These are phyloP conservation scores for Ilyonectria destructans DNA, from an alignment of 2,329 filamentous ascomycete species.

Conservation along the genomic window DNA sequence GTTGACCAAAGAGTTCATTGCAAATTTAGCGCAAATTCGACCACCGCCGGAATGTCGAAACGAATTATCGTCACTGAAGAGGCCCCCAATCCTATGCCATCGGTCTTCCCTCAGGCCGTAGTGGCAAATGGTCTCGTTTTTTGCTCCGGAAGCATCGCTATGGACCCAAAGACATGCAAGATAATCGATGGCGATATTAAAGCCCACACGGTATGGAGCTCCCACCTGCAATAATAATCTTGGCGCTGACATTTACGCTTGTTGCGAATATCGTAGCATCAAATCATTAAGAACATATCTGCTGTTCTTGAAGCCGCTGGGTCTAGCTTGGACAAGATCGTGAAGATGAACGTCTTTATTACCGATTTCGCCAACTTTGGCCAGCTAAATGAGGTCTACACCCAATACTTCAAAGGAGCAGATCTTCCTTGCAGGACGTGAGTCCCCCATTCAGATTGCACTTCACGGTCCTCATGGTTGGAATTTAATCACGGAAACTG, in stretches of 20 bases:
- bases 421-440: not conserved
- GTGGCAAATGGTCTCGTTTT: not conserved
- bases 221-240: not conserved
- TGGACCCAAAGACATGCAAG: not conserved
- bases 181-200: not conserved
- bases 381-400: slow-evolving; percentile 79
- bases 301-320: slow-evolving; percentile 79
- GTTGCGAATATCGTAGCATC: slow-evolving; percentile 54
- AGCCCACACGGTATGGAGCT: not conserved
- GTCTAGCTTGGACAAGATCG: slow-evolving; percentile 73
- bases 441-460: not conserved
- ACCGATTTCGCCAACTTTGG: slow-evolving; percentile 80
- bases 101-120: not conserved
- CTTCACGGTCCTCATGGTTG: not conserved
- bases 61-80: not conserved
- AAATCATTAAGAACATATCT: slow-evolving; percentile 77
- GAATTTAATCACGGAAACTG: not conserved
- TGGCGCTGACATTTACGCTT: not conserved
- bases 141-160: not conserved
- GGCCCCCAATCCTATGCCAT: not conserved
- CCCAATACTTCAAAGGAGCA: not conserved
- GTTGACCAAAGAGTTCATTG: no score
- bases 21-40: no score
- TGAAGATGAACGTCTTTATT: slow-evolving; percentile 81
- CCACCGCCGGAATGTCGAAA: not conserved